These are phyloP conservation scores for Globisporangium yorkense DNA, from an alignment of 352 stramenopile genomes.

Conservation along the genomic window DNA sequence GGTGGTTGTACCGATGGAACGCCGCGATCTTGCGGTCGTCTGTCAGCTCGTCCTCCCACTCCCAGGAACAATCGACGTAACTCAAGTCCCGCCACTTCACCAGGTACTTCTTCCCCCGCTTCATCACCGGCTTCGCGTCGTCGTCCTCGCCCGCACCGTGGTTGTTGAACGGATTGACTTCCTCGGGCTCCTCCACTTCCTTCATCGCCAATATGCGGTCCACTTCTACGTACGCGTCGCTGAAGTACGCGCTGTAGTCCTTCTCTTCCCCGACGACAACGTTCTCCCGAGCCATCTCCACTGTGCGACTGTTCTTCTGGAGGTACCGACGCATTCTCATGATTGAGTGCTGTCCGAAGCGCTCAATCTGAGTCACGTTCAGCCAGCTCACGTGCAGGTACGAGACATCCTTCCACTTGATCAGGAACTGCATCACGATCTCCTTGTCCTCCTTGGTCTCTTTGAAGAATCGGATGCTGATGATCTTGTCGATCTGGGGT, in stretches of 20 bases:
- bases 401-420: conserved; percentile 98
- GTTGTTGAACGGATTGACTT: conserved; percentile 68
- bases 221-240: conserved; percentile 77
- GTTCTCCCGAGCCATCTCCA: conserved; percentile 72
- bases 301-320: conserved; percentile 81
- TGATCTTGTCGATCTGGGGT: conserved; percentile 91
- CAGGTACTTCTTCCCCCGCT: conserved; percentile 87
- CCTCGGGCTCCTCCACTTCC: conserved; percentile 67
- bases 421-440: conserved; percentile 94
- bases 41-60: conserved; percentile 86
- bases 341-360: conserved; percentile 72
- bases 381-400: conserved; percentile 99
- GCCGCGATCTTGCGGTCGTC: conserved; percentile 88
- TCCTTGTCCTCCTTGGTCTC: conserved; percentile 33
- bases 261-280: conserved; percentile 69
- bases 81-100: conserved; percentile 90
- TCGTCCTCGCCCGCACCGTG: conserved; percentile 35
- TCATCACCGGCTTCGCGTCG: conserved; percentile 39
- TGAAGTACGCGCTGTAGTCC: conserved; percentile 81
- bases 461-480: conserved; percentile 85
- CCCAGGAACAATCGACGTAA: conserved; percentile 88
- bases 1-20: conserved; percentile 84
- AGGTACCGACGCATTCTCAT: conserved; percentile 82
- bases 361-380: conserved; percentile 90
- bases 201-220: conserved; percentile 76